These are phyloP conservation scores for Fabrea salina DNA, from an alignment of 169 alveolate genomes.

Conservation along the genomic window DNA sequence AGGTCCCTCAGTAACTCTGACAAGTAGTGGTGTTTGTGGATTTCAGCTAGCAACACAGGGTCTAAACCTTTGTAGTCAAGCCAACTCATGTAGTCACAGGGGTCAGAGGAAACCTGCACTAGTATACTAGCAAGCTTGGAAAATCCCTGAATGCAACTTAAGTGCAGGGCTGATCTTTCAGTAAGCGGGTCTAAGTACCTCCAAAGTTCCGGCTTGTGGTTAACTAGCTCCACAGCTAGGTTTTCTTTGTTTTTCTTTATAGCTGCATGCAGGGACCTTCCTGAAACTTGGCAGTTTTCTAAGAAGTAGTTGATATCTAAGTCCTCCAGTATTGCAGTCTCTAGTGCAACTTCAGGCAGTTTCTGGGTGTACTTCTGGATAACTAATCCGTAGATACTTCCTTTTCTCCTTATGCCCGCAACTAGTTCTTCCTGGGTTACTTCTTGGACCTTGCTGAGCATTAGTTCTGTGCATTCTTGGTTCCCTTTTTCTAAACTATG, in stretches of 20 bases:
- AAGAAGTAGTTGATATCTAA: not conserved
- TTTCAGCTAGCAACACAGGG: not conserved
- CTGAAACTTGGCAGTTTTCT: not conserved
- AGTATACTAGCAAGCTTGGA: not conserved
- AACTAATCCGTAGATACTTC: not conserved
- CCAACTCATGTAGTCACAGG: not conserved
- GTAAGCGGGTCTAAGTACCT: not conserved
- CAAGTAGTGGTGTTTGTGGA: not conserved
- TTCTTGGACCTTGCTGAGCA: not conserved
- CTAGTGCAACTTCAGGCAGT: not conserved
- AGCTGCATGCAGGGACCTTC: not conserved
- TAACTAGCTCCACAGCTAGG: not conserved
- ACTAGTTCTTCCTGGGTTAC: not conserved
- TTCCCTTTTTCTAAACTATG: not conserved
- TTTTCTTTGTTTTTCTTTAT: not conserved
- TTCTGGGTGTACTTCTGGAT: not conserved
- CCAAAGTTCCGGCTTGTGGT: not conserved
- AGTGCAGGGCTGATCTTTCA: slow-evolving; percentile 12
- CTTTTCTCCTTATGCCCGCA: not conserved
- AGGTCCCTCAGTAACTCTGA: not conserved
- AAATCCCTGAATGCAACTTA: not conserved
- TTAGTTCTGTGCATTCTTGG: not conserved
- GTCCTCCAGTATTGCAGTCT: not conserved
- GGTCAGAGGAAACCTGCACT: not conserved
- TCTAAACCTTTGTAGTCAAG: not conserved